Evolutionary conservation across 2,329 filamentous ascomycete genomes (phyloP).

Genomic region (Colletotrichum navitas): DNA sequence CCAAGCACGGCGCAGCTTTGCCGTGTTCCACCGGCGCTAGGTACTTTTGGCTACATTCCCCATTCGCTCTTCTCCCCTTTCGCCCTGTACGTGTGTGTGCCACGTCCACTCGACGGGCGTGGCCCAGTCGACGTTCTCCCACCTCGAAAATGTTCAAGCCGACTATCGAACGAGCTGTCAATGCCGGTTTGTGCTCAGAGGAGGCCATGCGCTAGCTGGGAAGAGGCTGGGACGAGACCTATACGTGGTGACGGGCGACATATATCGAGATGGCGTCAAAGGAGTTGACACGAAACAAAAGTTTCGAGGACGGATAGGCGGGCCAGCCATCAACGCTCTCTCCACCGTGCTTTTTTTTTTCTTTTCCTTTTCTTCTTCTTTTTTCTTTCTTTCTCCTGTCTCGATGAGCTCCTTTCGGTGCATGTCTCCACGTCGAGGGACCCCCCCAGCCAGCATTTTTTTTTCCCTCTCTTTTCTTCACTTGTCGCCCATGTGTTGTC

Average conservation of each 20-base stretch:
- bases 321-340: conserved; percentile 1
- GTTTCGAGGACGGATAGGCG: neutral
- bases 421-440: conserved; percentile 19
- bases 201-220: neutral
- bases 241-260: neutral
- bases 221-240: too few species aligned
- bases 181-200: neutral
- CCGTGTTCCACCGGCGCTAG: conserved; percentile 9
- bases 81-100: neutral
- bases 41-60: conserved; percentile 15
- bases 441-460: neutral
- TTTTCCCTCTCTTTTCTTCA: neutral
- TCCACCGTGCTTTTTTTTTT: neutral
- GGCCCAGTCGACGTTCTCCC: neutral
- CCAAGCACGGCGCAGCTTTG: conserved; percentile 6
- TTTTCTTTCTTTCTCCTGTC: neutral
- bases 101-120: neutral
- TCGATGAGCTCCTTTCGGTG: neutral
- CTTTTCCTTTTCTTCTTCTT: neutral
- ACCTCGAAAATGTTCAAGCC: neutral
- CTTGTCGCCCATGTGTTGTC: neutral
- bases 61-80: neutral
- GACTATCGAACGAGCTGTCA: neutral
- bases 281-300: neutral
- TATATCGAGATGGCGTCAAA: neutral